These are phyloP conservation scores for Naganishia liquefaciens DNA, from an alignment of 1,284 basidiomycete genomes.

Conservation along the genomic window DNA sequence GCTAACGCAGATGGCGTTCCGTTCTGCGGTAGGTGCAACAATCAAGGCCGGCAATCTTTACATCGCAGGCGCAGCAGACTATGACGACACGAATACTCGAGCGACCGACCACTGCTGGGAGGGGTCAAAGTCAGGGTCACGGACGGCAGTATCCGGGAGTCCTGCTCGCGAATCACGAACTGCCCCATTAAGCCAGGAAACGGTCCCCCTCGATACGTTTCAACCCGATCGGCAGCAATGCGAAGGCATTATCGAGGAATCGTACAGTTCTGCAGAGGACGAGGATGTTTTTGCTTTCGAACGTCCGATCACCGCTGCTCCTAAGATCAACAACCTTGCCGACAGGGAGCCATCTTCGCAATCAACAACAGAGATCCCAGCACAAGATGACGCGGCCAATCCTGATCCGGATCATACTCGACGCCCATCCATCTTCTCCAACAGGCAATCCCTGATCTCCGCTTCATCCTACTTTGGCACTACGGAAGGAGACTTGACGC, in stretches of 20 bases:
- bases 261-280: slow-evolving; percentile 40
- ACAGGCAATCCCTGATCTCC: slow-evolving; percentile 6
- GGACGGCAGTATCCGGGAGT: no score
- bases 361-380: not conserved
- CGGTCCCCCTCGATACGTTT: no score
- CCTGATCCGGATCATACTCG: not conserved
- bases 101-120: no score
- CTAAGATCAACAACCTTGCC: not conserved
- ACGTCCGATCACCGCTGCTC: slow-evolving; percentile 44
- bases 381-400: not conserved
- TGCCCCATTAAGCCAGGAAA: no score
- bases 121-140: no score
- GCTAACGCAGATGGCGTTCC: no score
- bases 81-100: no score
- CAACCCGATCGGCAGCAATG: no score
- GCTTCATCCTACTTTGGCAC: not conserved
- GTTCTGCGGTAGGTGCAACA: no score
- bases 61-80: no score
- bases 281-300: slow-evolving; percentile 47
- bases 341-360: not conserved
- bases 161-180: no score
- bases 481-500: slow-evolving; percentile 8
- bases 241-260: slow-evolving; percentile 32
- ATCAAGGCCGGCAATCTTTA: no score
- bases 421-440: not conserved